Conservation (phyloP, 2,329 filamentous ascomycete species). For the Tothia fuscella region DNA sequence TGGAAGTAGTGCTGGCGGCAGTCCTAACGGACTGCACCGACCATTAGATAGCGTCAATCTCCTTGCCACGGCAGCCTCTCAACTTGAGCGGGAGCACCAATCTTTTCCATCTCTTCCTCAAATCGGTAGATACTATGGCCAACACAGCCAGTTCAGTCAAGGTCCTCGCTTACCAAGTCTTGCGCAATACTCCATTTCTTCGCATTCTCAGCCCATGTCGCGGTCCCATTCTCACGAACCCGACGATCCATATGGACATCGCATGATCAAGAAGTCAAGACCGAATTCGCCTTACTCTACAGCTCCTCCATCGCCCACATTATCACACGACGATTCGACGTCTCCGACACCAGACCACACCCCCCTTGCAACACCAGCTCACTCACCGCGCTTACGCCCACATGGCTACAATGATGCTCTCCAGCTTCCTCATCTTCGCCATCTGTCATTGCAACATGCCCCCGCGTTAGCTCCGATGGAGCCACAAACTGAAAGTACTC, state of each 20-base stretch:
- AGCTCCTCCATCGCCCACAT: slow-evolving; percentile 88
- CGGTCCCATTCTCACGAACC: slow-evolving; percentile 75
- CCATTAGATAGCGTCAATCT: slow-evolving; percentile 55
- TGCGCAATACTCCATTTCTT: slow-evolving; percentile 47
- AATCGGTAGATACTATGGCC: slow-evolving; percentile 21
- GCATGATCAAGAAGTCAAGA: slow-evolving; percentile 74
- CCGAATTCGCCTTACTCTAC: slow-evolving; percentile 93
- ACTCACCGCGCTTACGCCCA: slow-evolving; percentile 81
- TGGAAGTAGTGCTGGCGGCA: slow-evolving; percentile 19
- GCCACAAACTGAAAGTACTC: slow-evolving; percentile 47
- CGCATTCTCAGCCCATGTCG: slow-evolving; percentile 73
- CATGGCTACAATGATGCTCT: slow-evolving; percentile 55
- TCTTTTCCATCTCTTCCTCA: slow-evolving; percentile 27
- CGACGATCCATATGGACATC: slow-evolving; percentile 65
- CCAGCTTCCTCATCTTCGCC: slow-evolving; percentile 74
- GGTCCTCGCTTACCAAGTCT: slow-evolving; percentile 49
- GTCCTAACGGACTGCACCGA: slow-evolving; percentile 36
- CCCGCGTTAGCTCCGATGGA: slow-evolving; percentile 63
- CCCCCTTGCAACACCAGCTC: slow-evolving; percentile 91
- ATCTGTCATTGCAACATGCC: slow-evolving; percentile 53
- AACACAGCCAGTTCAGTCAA: slow-evolving; percentile 21
- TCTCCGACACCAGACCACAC: slow-evolving; percentile 96
- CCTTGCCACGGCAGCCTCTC: slow-evolving; percentile 56
- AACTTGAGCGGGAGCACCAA: slow-evolving; percentile 52
- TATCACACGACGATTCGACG: slow-evolving; percentile 88